Evolutionary conservation across 306 rosid species (phyloP).

Genomic region (Clitoria ternatea): DNA sequence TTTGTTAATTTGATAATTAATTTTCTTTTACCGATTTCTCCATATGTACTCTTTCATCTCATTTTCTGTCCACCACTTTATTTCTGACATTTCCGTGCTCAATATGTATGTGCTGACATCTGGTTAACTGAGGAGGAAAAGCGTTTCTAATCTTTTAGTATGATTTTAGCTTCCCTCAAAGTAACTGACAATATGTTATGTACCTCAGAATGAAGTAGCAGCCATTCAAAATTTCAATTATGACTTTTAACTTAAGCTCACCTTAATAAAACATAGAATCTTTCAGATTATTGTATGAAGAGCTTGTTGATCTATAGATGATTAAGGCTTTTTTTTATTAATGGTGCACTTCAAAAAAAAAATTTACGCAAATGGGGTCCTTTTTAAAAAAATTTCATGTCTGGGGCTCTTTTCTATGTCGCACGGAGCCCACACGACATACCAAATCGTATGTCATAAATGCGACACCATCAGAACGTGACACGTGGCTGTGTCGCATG

Average conservation of each 20-base stretch:
- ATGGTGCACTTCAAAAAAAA: too few species aligned
- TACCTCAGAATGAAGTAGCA: not conserved
- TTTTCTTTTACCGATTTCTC: not conserved
- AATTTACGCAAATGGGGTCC: too few species aligned
- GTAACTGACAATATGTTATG: not conserved
- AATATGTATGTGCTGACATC: not conserved
- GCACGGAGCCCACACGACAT: too few species aligned
- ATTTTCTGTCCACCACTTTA: not conserved
- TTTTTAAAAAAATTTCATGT: too few species aligned
- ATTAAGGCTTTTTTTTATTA: too few species aligned
- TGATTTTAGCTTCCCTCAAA: not conserved
- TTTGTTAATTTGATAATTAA: too few species aligned
- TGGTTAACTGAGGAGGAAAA: not conserved
- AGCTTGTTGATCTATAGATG: slow-evolving; percentile 9
- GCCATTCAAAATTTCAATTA: not conserved
- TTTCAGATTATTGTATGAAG: not conserved
- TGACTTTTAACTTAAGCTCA: not conserved
- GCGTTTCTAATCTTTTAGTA: not conserved
- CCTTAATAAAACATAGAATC: not conserved
- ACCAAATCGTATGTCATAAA: too few species aligned
- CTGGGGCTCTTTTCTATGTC: too few species aligned
- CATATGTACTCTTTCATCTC: not conserved
- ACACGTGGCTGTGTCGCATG: too few species aligned
- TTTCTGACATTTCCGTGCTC: too few species aligned
- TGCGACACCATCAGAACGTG: too few species aligned